Conservation (phyloP, 768 basidiomycete species). For the Dentipellis fragilis region DNA sequence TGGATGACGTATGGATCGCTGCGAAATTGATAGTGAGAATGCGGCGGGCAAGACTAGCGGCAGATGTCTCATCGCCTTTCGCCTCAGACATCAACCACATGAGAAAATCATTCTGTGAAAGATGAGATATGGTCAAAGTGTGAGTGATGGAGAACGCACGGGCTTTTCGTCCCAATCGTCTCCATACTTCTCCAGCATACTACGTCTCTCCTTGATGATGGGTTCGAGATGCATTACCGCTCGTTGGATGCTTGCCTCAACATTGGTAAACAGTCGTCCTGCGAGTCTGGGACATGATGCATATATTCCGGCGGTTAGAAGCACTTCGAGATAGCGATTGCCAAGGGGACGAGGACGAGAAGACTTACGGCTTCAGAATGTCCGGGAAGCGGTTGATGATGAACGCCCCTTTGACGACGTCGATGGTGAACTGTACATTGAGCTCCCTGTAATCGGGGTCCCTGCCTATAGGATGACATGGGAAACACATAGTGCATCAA, state of each 20-base stretch:
- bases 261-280: neutral
- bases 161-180: constrained; percentile 3
- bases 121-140: neutral
- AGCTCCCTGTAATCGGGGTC: constrained; percentile 26
- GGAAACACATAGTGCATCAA: no score
- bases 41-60: constrained; percentile 19
- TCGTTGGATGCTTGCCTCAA: neutral
- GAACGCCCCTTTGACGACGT: constrained; percentile 22
- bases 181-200: neutral
- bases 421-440: constrained; percentile 24
- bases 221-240: neutral
- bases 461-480: constrained; percentile 19
- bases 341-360: neutral
- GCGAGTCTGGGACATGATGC: neutral
- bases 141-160: neutral
- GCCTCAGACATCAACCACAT: constrained; percentile 31
- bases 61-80: constrained; percentile 19
- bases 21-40: constrained; percentile 30
- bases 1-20: constrained; percentile 25
- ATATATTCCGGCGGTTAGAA: neutral
- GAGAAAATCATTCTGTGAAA: constrained; percentile 27
- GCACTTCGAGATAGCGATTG: no score
- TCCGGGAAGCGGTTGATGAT: constrained; percentile 26
- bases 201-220: neutral
- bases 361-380: constrained; percentile 23